phyloP scores from a whole-genome alignment of 495 filamentous ascomycete species.

The Aspergillus hancockii region DNA sequence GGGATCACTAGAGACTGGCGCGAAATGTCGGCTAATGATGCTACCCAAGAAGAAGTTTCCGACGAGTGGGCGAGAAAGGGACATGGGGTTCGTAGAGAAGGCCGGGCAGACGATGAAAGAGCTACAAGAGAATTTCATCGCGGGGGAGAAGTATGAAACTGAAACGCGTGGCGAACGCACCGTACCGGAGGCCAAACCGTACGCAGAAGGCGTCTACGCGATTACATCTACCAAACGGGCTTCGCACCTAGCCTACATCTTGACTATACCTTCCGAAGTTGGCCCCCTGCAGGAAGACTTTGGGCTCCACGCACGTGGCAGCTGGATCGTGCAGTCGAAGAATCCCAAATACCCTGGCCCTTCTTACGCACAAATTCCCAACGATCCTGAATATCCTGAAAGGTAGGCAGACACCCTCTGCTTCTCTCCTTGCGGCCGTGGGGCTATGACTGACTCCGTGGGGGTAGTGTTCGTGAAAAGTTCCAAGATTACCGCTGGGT shows the following conservation, averaged over 20 bases:
- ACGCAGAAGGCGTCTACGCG: slow-evolving; percentile 86
- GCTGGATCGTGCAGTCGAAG: slow-evolving; percentile 77
- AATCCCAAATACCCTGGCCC: slow-evolving; percentile 75
- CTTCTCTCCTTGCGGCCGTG: not conserved
- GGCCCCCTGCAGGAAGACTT: slow-evolving; percentile 77
- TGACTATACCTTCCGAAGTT: slow-evolving; percentile 73
- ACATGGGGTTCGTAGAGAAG: slow-evolving; percentile 87
- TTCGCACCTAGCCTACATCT: slow-evolving; percentile 77
- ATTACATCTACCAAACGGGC: slow-evolving; percentile 70
- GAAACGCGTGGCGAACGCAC: slow-evolving; percentile 74
- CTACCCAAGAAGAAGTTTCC: slow-evolving; percentile 89
- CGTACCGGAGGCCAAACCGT: slow-evolving; percentile 67
- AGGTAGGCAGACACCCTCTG: slow-evolving; percentile 44
- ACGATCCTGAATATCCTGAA: slow-evolving; percentile 70
- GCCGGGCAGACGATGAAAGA: slow-evolving; percentile 62
- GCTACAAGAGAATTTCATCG: slow-evolving; percentile 72
- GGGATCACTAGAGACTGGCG: slow-evolving; percentile 57
- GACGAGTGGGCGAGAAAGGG: slow-evolving; percentile 66
- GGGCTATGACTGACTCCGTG: slow-evolving; percentile 5
- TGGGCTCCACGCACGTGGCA: slow-evolving; percentile 70
- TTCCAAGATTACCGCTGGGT: slow-evolving; percentile 76
- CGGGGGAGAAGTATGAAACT: slow-evolving; percentile 69
- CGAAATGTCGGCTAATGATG: slow-evolving; percentile 69
- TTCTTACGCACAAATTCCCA: slow-evolving; percentile 59
- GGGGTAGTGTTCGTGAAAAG: slow-evolving; percentile 62